Base-by-base conservation (phyloP, 2,329 filamentous ascomycete genomes). In the Hymenoscyphus salicellus region DNA sequence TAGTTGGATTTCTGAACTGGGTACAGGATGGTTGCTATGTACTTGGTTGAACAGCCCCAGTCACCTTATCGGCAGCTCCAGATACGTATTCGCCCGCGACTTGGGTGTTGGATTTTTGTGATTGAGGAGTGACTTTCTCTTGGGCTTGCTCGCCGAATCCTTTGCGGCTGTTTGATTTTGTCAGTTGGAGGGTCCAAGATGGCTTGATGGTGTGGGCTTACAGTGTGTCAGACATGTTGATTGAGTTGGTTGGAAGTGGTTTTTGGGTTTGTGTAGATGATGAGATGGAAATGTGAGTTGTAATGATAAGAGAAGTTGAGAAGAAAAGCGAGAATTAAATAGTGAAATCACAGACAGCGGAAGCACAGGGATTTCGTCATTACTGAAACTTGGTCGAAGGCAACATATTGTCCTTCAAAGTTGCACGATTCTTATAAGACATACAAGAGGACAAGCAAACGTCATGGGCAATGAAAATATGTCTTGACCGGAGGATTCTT, bases 101-200 rank as follows among this genome's bases (percentile, higher is more conserved):
- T 58, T 63, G 55, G 70, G 78, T 73, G 67, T 77, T 79, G 46
- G 80, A 80, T 79, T 85, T 85, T 75, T 83, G 78, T 71, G 78
- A 81, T 76, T 85, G 80, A 62, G 83, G 83, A 69, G 80, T 84
- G 66, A 83, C 64, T 76, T 80, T 81, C 76, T 84, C 81, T 61
- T 74, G 66, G 68, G 75, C 77, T 75, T 84, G 82, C 72, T 82
- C 79, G 69, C 77, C 75, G 73, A 82, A 74, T 70, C 74, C 75
- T 77, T 84, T 83, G 77, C 82, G 82, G 70, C 80, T 69, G 17
- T 58, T 16, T 2, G n/a, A 14, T 11, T 23, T 23, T 55, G 58
- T 70, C 59, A 67, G 66, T 55, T 57, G 36, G 3, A 26, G 55
- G 7, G n/a, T 20, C 10, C 26, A n/a, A 5, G 57, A 1, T 58